These are phyloP conservation scores for Aspergillus fumigatiaffinis DNA, from an alignment of 2,329 filamentous ascomycete species.

Conservation along the genomic window DNA sequence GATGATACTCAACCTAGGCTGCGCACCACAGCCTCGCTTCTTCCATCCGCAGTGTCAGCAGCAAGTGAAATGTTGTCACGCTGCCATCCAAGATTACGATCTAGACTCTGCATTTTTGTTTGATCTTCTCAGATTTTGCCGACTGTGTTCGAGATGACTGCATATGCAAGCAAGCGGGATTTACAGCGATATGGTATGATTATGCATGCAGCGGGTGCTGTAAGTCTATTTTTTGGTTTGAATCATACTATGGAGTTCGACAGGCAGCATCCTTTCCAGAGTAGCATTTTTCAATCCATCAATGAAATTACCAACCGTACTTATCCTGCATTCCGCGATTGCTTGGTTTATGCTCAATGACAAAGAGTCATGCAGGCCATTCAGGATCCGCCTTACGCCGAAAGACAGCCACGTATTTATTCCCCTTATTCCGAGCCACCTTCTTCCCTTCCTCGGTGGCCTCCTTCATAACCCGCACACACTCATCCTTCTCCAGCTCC, in stretches of 20 bases:
- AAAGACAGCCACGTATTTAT: constrained; percentile 89
- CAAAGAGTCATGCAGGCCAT: constrained; percentile 49
- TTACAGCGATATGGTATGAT: not conserved
- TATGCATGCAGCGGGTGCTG: not conserved
- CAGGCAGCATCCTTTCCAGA: not conserved
- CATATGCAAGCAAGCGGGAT: constrained; percentile 1
- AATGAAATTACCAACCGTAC: too few species aligned
- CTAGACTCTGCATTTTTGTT: not conserved
- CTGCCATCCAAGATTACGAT: not conserved
- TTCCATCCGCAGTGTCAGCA: not conserved
- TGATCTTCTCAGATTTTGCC: not conserved
- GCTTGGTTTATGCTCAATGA: too few species aligned
- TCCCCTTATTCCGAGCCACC: constrained; percentile 82
- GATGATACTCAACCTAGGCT: constrained; percentile 13
- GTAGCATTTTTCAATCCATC: not conserved
- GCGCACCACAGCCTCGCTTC: constrained; percentile 1
- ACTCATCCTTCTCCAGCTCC: constrained; percentile 53
- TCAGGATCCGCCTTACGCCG: constrained; percentile 73
- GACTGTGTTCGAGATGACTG: not conserved
- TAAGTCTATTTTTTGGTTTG: not conserved
- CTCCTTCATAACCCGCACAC: constrained; percentile 60
- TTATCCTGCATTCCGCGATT: too few species aligned
- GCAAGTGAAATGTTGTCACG: not conserved
- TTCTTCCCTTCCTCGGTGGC: constrained; percentile 98
- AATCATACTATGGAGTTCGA: not conserved